Base-by-base conservation (phyloP, 352 stramenopile genomes). In the Ochromonadaceae sp. region DNA sequence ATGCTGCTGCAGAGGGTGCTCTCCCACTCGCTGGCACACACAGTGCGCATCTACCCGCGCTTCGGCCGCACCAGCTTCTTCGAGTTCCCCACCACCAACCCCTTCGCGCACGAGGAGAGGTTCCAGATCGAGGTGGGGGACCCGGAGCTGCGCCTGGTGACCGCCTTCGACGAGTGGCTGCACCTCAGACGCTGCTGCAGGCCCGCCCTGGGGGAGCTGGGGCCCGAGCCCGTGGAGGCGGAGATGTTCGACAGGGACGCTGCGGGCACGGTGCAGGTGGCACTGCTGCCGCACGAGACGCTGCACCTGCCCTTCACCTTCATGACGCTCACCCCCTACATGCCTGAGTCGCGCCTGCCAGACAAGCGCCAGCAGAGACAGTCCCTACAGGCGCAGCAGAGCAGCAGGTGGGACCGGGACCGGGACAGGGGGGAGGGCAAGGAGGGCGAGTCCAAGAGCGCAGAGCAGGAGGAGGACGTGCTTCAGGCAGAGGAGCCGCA, bases 1-100 rank as follows among this genome's bases (percentile, higher is more conserved):
- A 78, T 81, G n/a, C 77, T 96, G 40, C 81, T 95, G 53, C 84
- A 89, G 50, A 76, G 76, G n/a, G 72, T 96, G 28, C 72, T 95
- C 28, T 78, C 81, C 14, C 77, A 89, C 35, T 86, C 86, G 60
- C 81, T 95, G 61, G 93, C 85, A 9, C 88, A 77, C 7, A 72
- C 80, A 25, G 71, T 94, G 15, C 70, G 73, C 15, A 47, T 96
- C 5, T 85, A 84, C 69, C 85, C 85, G 25, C 41, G 61, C 10
- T 79, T 79, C 47, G 83, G 77, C 0, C 68, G 75, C 55, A 73
- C 90, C 17, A 39, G 86, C 15, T 95, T 90, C 67, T 87, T 92
- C 17, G 88, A 96, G 56, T 66, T 92, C 15, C 76, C 81, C 0
- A 78, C 96, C 25, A 61, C 66, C 12, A 96, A 96, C 49, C 88